phyloP scores from a whole-genome alignment of 169 alveolate species.

The Fabrea salina region DNA sequence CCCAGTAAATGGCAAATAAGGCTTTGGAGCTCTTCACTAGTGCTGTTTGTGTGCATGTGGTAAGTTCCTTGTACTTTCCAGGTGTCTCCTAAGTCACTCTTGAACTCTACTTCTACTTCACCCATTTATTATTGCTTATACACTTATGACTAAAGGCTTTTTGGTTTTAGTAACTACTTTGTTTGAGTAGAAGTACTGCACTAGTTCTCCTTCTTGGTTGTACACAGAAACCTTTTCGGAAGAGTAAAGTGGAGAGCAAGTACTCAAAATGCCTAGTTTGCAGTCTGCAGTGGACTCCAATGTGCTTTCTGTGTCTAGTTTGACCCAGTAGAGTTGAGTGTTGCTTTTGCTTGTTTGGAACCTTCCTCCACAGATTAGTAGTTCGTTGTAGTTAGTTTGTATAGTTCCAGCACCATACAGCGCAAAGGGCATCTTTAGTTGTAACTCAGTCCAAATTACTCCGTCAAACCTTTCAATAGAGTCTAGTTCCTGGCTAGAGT shows the following conservation, averaged over 20 bases:
- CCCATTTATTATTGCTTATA: no score
- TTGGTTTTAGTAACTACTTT: neutral
- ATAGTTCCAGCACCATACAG: neutral
- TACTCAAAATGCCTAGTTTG: neutral
- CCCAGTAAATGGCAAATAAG: neutral
- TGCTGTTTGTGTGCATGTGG: neutral
- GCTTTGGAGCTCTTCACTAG: neutral
- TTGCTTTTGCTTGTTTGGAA: neutral
- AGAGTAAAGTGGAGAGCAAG: neutral
- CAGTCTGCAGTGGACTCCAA: neutral
- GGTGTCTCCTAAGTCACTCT: neutral
- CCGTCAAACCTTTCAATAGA: neutral
- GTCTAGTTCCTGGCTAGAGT: neutral
- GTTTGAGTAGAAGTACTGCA: neutral
- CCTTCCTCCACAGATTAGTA: slow-evolving; percentile 4
- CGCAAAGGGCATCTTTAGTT: neutral
- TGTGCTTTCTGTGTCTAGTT: neutral
- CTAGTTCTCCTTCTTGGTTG: neutral
- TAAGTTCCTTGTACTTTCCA: neutral
- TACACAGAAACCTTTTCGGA: neutral
- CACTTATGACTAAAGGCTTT: neutral
- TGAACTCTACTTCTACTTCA: neutral
- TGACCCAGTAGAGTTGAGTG: neutral
- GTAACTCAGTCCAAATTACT: neutral
- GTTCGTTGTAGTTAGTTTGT: neutral